These are phyloP conservation scores for Cercospora berteroae DNA, from an alignment of 2,329 filamentous ascomycete species.

Conservation along the genomic window DNA sequence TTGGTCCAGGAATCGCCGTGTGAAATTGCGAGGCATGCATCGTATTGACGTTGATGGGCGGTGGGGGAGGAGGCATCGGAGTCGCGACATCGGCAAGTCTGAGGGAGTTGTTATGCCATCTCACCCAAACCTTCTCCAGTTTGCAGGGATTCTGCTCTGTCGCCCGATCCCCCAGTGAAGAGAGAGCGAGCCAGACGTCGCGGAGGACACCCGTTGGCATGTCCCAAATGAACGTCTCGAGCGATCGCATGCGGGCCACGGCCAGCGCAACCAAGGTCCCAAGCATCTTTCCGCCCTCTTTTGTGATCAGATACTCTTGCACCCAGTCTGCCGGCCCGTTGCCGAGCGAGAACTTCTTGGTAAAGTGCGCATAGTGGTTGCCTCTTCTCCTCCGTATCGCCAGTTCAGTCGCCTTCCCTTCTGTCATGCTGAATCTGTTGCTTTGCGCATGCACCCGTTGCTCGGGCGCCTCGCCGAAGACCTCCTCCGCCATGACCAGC, in stretches of 20 bases:
- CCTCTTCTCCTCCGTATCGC: constrained; percentile 53
- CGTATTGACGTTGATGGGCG: constrained; percentile 30
- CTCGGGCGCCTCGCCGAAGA: constrained; percentile 54
- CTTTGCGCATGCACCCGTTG: constrained; percentile 37
- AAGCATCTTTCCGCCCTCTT: constrained; percentile 86
- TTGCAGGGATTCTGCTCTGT: constrained; percentile 60
- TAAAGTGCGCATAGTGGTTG: constrained; percentile 76
- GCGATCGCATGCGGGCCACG: constrained; percentile 75
- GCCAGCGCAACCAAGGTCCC: constrained; percentile 76
- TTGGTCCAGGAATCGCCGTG: constrained; percentile 20
- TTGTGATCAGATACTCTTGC: constrained; percentile 75
- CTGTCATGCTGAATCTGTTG: constrained; percentile 29
- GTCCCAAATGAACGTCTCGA: constrained; percentile 83
- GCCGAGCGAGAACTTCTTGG: constrained; percentile 78
- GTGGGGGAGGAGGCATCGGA: constrained; percentile 40
- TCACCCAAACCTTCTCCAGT: constrained; percentile 72
- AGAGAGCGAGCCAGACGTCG: constrained; percentile 77
- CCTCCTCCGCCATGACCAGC: constrained; percentile 68
- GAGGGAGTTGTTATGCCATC: constrained; percentile 73
- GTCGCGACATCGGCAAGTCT: constrained; percentile 45
- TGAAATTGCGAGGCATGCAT: constrained; percentile 17
- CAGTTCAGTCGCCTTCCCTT: constrained; percentile 31
- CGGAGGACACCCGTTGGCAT: constrained; percentile 82
- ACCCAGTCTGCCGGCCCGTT: constrained; percentile 78
- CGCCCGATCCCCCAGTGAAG: constrained; percentile 62